Conservation (phyloP, 2,329 filamentous ascomycete species). For the Neofusicoccum parvum region DNA sequence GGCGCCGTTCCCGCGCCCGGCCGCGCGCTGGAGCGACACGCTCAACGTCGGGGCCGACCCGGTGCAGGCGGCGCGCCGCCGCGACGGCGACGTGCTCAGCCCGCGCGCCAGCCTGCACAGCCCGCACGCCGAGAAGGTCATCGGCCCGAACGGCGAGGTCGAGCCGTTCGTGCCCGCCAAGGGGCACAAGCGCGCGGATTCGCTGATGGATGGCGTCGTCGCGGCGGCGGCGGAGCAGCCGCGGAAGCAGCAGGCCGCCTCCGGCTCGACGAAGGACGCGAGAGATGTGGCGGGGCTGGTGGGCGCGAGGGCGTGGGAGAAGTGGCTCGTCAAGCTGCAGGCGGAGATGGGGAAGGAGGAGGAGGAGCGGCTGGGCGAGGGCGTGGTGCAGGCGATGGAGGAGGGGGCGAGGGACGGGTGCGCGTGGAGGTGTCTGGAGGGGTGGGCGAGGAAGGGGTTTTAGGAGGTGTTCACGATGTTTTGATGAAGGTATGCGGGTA, state of each 20-base stretch:
- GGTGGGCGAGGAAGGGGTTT: conserved; percentile 44
- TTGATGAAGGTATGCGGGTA: background rate
- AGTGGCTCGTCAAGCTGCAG: conserved; percentile 88
- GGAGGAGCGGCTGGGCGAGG: conserved; percentile 52
- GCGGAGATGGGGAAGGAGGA: conserved; percentile 76
- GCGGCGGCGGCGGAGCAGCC: background rate
- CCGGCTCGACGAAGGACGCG: conserved; percentile 64
- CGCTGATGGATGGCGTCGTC: background rate
- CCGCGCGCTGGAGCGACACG: conserved; percentile 40
- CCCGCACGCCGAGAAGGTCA: conserved; percentile 34
- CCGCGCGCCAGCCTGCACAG: background rate
- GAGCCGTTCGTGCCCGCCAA: background rate
- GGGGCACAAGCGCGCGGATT: conserved; percentile 4
- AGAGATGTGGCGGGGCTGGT: conserved; percentile 76
- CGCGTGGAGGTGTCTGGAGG: conserved; percentile 63
- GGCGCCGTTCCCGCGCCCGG: conserved; percentile 71
- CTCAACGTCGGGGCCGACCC: conserved; percentile 53
- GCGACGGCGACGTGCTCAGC: conserved; percentile 29
- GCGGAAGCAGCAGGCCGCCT: conserved; percentile 4
- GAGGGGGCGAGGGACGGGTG: conserved; percentile 61
- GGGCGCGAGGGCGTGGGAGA: conserved; percentile 91
- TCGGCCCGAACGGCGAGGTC: conserved; percentile 36
- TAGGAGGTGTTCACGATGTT: background rate
- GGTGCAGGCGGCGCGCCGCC: conserved; percentile 42
- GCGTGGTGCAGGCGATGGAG: conserved; percentile 60